A percentile compares a stretch with the other conserved stretches of the same genome.
These are phyloP conservation scores for Cutaneotrichosporon curvatum DNA, from an alignment of 1,284 basidiomycete species.

Conservation along the genomic window DNA sequence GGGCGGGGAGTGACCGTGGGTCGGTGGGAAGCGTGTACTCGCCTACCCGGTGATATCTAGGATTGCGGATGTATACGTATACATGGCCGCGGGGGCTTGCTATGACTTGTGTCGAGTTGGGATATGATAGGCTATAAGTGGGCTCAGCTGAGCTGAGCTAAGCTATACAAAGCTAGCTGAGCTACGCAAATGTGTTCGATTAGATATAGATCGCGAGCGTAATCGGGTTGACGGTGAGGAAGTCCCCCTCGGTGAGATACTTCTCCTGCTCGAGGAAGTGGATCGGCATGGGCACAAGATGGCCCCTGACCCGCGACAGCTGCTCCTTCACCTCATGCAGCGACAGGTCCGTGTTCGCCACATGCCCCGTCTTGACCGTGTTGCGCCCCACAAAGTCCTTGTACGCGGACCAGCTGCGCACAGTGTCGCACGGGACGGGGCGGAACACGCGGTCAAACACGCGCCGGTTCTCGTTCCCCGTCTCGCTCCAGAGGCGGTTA, in stretches of 20 bases:
- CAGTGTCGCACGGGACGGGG: slow-evolving; percentile 65
- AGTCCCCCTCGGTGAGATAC: slow-evolving; percentile 35
- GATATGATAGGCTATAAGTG: no score
- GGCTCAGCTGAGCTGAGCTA: no score
- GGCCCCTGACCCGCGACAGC: slow-evolving; percentile 56
- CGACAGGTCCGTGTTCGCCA: slow-evolving; percentile 57
- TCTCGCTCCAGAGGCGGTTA: slow-evolving; percentile 59
- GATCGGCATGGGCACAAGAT: slow-evolving; percentile 49
- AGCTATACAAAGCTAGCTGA: no score
- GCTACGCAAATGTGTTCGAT: neutral
- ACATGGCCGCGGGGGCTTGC: no score
- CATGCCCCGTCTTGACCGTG: slow-evolving; percentile 61
- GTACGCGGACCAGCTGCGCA: slow-evolving; percentile 69
- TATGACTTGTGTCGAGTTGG: no score
- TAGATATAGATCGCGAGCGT: slow-evolving; percentile 40
- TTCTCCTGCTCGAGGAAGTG: slow-evolving; percentile 38
- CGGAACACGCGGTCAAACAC: slow-evolving; percentile 53
- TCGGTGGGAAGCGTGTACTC: no score
- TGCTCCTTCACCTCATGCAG: slow-evolving; percentile 65
- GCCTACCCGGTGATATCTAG: no score
- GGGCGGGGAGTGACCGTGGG: no score
- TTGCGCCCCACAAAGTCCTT: slow-evolving; percentile 52
- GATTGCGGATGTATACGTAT: no score
- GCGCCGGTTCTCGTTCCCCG: slow-evolving; percentile 68
- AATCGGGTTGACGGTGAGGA: slow-evolving; percentile 35